Percentiles rank a stretch among this genome's conserved stretches.
Conservation (phyloP, 2,329 filamentous ascomycete species). For the Calonectria hawksworthii region DNA sequence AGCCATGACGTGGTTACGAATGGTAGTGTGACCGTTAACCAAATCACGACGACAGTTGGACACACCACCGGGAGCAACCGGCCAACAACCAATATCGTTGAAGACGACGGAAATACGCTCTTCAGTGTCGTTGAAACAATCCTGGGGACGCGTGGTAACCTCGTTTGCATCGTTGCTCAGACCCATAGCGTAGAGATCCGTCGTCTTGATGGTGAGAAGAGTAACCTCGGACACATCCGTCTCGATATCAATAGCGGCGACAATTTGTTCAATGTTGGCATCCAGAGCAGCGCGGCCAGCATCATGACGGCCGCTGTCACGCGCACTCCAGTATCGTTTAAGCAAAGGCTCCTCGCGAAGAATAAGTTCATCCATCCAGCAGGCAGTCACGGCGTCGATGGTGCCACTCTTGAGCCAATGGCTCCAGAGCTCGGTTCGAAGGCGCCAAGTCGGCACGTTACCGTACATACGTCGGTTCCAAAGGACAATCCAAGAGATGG, state of each 20-base stretch:
- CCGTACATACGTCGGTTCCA: slow-evolving; percentile 33
- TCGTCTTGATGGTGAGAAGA: slow-evolving; percentile 32
- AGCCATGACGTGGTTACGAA: slow-evolving; percentile 37
- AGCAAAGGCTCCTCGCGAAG: slow-evolving; percentile 35
- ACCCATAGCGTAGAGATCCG: slow-evolving; percentile 39
- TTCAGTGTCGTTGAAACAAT: slow-evolving; percentile 33
- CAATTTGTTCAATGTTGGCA: slow-evolving; percentile 32
- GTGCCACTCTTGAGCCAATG: slow-evolving; percentile 29
- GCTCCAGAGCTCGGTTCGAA: slow-evolving; percentile 37
- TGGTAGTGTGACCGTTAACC: slow-evolving; percentile 38
- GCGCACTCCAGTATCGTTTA: slow-evolving; percentile 29
- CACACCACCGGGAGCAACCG: slow-evolving; percentile 35
- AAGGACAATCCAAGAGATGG: slow-evolving; percentile 15
- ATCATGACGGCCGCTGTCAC: slow-evolving; percentile 28
- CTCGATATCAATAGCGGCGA: slow-evolving; percentile 34
- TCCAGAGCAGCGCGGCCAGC: slow-evolving; percentile 24
- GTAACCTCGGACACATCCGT: slow-evolving; percentile 35
- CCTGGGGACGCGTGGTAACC: slow-evolving; percentile 31
- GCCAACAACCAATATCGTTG: slow-evolving; percentile 39
- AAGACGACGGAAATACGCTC: slow-evolving; percentile 35
- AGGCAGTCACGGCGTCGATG: slow-evolving; percentile 34
- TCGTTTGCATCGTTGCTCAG: slow-evolving; percentile 37
- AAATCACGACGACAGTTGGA: slow-evolving; percentile 38
- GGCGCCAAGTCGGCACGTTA: slow-evolving; percentile 34
- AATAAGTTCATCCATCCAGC: slow-evolving; percentile 36